A percentile compares a stretch with the other conserved stretches of the same genome.
Conservation (phyloP, 495 filamentous ascomycete species). For the Aspergillus saccharolyticus region DNA sequence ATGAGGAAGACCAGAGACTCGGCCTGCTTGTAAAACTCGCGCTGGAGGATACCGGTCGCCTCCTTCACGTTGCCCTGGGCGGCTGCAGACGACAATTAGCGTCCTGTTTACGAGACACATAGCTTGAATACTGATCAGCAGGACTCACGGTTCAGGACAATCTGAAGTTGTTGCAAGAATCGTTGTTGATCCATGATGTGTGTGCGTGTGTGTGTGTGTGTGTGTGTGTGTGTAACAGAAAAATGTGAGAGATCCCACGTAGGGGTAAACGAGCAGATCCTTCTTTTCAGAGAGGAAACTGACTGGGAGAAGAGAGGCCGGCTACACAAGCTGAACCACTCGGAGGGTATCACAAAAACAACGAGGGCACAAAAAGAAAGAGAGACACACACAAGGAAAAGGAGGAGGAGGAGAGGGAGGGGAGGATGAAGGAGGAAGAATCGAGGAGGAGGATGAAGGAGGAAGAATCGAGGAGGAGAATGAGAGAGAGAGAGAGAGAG, state of each 20-base stretch:
- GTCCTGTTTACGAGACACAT: background rate
- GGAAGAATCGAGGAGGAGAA: slow-evolving; percentile 20
- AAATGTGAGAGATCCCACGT: slow-evolving; percentile 21
- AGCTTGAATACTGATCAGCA: background rate
- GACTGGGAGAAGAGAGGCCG: slow-evolving; percentile 24
- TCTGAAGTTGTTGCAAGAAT: slow-evolving; percentile 69
- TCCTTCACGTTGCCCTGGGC: slow-evolving; percentile 64
- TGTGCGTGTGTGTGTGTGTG: no score
- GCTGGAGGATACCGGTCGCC: slow-evolving; percentile 83
- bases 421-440: slow-evolving; percentile 16
- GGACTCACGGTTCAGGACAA: slow-evolving; percentile 67
- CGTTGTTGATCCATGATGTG: slow-evolving; percentile 67
- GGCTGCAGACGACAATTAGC: slow-evolving; percentile 20
- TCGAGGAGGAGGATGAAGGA: slow-evolving; percentile 14
- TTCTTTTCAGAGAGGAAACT: slow-evolving; percentile 9
- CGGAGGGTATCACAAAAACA: slow-evolving; percentile 37
- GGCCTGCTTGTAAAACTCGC: slow-evolving; percentile 83
- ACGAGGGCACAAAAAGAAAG: slow-evolving; percentile 24
- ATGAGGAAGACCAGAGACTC: slow-evolving; percentile 77
- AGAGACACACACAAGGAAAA: slow-evolving; percentile 19
- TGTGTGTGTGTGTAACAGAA: slow-evolving; percentile 10
- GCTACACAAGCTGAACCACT: slow-evolving; percentile 34
- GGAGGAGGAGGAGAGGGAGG: slow-evolving; percentile 16
- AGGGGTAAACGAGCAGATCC: slow-evolving; percentile 4
- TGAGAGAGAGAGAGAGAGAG: slow-evolving; percentile 18